These are phyloP conservation scores for Quercus glauca DNA, from an alignment of 306 rosid species.

Conservation along the genomic window DNA sequence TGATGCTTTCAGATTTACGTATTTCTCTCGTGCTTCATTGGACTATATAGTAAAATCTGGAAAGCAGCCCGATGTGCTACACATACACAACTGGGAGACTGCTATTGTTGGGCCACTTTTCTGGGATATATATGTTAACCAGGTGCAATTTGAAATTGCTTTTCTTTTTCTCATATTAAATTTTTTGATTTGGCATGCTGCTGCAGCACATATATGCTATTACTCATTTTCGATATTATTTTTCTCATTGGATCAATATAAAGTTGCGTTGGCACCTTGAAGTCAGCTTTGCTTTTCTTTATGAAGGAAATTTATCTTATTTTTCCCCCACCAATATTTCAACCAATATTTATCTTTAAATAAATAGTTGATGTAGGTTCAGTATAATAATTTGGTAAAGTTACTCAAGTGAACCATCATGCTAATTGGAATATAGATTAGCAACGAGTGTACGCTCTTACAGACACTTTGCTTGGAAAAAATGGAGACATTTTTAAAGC, in stretches of 20 bases:
- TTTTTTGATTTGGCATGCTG: not conserved
- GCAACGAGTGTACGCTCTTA: not conserved
- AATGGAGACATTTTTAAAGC: not conserved
- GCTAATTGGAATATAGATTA: not conserved
- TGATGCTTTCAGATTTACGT: conserved; percentile 65
- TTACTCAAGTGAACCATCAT: not conserved
- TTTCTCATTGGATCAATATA: not conserved
- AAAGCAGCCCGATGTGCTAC: conserved; percentile 83
- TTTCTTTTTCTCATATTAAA: not conserved
- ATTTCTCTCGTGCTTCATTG: conserved; percentile 88
- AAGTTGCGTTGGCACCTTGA: not conserved
- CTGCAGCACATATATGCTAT: not conserved
- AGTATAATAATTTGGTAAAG: not conserved
- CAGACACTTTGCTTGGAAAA: not conserved
- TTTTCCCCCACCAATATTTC: not conserved
- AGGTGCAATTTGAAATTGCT: conserved; percentile 43
- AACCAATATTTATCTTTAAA: not conserved
- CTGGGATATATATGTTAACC: conserved; percentile 79
- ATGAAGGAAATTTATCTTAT: not conserved
- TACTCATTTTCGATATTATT: not conserved
- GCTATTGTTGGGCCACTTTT: conserved; percentile 90
- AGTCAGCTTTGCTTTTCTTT: not conserved
- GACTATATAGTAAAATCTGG: conserved; percentile 85
- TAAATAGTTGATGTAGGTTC: not conserved
- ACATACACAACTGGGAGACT: conserved; percentile 94